Evolutionary conservation across 1,139 yeast genomes (phyloP), one percentile per base, ranked within the genome.

Genomic region (Insectozyma bohioensis): DNA sequence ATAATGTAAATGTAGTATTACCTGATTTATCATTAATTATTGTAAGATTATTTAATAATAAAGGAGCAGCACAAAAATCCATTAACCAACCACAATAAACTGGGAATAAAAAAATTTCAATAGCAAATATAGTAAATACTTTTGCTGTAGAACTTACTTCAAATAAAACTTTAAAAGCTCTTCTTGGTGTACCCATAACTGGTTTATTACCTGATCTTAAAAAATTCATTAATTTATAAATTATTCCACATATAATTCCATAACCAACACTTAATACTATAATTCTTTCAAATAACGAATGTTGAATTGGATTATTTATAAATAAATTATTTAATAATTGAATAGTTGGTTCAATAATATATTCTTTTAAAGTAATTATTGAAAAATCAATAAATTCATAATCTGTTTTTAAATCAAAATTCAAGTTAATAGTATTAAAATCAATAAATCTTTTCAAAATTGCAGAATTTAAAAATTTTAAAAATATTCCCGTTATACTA

Each of bases 61-160:
- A 48, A 2, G 92, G 87, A 2, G 80, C 72, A 4, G 79, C 43
- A 9, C 90, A 81, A 39, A 84, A 64, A 47, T 85, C 92, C 23
- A 90, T 58, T 47, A 88, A 69, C 48, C 78, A 61, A 1, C 98
- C 99, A 51, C 97, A 88, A 46, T 80, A 80, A 1, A 85, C 70
- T 0, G 99, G 98, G 62, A 92, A 92, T 6, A 83, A 66, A 15
- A 85, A 71, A 31, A 90, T 70, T 54, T 92, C 99, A 39, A 87
- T 75, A 5, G 82, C 75, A 52, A 90, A 84, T 11, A 92, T 73
- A 6, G 74, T 50, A 40, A 85, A 76, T 6, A 90, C 95, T 54
- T 90, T 90, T 13, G 82, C 52, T 2, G 95, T 80, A 20, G 62
- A 52, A 12, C 56, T 47, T 4, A 80, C 43, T 40, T 79, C 85